A percentile compares a stretch with the other conserved stretches of the same genome.
phyloP scores from a whole-genome alignment of 768 basidiomycete species.

The Phanerochaete sordida region DNA sequence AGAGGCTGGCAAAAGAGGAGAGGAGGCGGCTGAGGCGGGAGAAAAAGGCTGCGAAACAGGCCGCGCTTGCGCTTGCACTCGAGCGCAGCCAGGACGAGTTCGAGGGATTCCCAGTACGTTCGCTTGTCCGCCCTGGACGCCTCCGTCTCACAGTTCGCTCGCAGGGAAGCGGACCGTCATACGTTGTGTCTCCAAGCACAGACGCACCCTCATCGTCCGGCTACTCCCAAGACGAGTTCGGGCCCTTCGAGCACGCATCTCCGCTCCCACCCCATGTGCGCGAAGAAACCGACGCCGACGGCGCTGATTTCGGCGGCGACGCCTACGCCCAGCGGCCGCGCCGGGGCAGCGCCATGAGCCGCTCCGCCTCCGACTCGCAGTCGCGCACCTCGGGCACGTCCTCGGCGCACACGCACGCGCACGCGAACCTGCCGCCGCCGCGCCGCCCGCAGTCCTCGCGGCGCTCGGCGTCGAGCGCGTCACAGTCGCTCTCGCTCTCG shows the following conservation, averaged over 20 bases:
- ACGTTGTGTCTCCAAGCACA: conserved; percentile 15
- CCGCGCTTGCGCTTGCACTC: conserved; percentile 35
- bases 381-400: conserved; percentile 52
- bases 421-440: conserved; percentile 12
- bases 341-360: conserved; percentile 27
- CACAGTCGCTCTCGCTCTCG: conserved; percentile 37
- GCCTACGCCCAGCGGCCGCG: conserved; percentile 39
- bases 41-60: conserved; percentile 40
- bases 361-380: conserved; percentile 54
- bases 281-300: conserved; percentile 47
- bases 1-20: conserved; percentile 44
- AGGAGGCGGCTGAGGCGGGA: conserved; percentile 42
- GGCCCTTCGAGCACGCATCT: conserved; percentile 23
- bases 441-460: conserved; percentile 19
- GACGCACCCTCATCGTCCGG: conserved; percentile 16
- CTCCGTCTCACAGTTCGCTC: neutral
- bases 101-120: conserved; percentile 65
- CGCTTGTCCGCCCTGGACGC: neutral
- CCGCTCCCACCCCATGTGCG: conserved; percentile 27
- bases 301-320: conserved; percentile 58
- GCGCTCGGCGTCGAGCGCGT: conserved; percentile 21
- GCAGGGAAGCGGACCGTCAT: conserved; percentile 22
- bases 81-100: conserved; percentile 39
- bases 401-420: conserved; percentile 24
- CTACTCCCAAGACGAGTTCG: conserved; percentile 24